Conservation (phyloP, 306 rosid species). For the Castanopsis chinensis region DNA sequence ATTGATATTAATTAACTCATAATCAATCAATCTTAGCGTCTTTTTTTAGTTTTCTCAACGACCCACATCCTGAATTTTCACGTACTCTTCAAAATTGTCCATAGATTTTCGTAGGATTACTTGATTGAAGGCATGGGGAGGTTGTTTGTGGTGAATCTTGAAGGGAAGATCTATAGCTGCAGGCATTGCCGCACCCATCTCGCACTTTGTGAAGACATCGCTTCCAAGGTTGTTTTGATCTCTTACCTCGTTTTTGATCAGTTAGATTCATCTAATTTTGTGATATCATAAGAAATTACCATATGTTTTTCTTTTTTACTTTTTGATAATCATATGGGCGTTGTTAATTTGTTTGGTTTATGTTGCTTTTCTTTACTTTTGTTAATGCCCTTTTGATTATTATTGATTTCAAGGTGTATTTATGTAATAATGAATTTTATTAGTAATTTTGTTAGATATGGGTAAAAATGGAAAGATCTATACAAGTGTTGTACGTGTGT, state of each 20-base stretch:
- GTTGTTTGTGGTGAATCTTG: constrained; percentile 66
- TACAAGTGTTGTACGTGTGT: neutral
- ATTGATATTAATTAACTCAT: neutral
- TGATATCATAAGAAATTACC: neutral
- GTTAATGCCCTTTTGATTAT: constrained; percentile 1
- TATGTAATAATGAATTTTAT: constrained; percentile 1
- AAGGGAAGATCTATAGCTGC: constrained; percentile 83
- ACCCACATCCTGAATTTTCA: constrained; percentile 16
- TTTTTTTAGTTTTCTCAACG: constrained; percentile 26
- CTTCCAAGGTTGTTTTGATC: constrained; percentile 58
- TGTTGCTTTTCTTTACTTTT: neutral
- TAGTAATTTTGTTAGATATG: neutral
- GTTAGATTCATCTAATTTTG: constrained; percentile 4
- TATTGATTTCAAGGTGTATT: neutral
- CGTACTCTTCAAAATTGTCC: constrained; percentile 8
- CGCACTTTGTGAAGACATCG: constrained; percentile 61
- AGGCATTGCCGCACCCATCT: constrained; percentile 79
- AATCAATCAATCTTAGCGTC: constrained; percentile 16
- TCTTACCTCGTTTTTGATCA: constrained; percentile 8
- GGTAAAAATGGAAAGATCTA: neutral
- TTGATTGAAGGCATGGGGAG: constrained; percentile 58
- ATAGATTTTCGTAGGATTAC: constrained; percentile 9
- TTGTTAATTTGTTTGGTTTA: neutral
- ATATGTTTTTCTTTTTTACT: neutral
- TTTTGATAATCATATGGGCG: neutral